Evolutionary conservation across 352 stramenopile genomes (phyloP), one percentile per base, ranked within the genome.

Genomic region (Pythium biforme): DNA sequence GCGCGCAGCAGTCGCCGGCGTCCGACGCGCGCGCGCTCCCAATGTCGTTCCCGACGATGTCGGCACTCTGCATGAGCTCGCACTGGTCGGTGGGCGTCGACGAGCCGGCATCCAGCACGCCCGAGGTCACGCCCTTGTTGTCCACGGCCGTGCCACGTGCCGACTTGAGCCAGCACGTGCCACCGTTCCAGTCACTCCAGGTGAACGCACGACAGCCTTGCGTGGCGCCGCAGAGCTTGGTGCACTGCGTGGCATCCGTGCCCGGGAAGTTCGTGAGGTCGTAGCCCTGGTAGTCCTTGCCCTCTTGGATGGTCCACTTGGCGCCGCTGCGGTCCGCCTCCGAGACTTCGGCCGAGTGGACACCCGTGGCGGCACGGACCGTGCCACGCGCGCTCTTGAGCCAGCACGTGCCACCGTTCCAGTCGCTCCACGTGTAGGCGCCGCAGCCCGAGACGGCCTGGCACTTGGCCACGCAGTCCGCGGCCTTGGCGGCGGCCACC

Each of bases 111-210:
- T 19, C n/a, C 45, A 62, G 25, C 23, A 57, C 37, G 19, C 43
- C 51, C 15, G 60, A 68, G 47, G 40, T 27, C 15, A 37, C 45
- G n/a, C 23, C 60, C 4, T 12, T 20, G 4, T 48, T 57, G 29
- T 9, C n/a, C 3, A 37, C 23, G 11, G 56, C 55, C 27, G 43
- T 20, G 31, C 61, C 61, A 5, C 45, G 27, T 1, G 17, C 27
- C 19, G 55, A 73, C 65, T 85, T 82, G 19, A 82, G 61, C 76
- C 76, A 83, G 65, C 76, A 86, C 12, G 73, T 86, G 8, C 79
- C 79, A 12, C 70, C 62, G 48, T 80, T 84, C 61, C 68, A 70
- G 51, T 70, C 71, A 15, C 43, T 81, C 79, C 79, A 89, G 0
- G 75, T 59, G 55, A 58, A 68, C 26, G 61, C 61, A 17, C 39